Evolutionary conservation across 768 basidiomycete species (phyloP).

Genomic region (Boletus rex-veris): DNA sequence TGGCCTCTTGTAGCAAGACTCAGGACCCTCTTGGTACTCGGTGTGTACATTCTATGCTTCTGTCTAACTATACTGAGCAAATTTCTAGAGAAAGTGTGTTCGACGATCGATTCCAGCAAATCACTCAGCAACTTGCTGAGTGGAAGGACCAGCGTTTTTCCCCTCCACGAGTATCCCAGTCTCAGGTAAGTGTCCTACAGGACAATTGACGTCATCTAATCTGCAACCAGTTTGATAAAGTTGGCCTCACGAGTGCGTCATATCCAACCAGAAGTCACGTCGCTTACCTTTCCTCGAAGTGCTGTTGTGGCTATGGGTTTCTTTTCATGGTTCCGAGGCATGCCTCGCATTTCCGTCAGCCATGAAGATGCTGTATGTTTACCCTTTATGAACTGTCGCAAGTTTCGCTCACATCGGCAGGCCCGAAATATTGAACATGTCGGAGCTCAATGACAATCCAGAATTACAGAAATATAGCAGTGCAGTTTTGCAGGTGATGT

Average conservation of each 20-base stretch:
- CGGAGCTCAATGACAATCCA: slow-evolving; percentile 81
- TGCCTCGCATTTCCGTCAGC: slow-evolving; percentile 75
- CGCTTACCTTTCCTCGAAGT: slow-evolving; percentile 42
- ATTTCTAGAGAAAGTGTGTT: slow-evolving; percentile 50
- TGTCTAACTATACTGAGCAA: background rate
- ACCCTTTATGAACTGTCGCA: background rate
- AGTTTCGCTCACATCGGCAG: slow-evolving; percentile 37
- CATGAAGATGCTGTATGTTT: slow-evolving; percentile 69
- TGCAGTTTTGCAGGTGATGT: slow-evolving; percentile 77
- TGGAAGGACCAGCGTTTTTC: slow-evolving; percentile 78
- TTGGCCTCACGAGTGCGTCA: slow-evolving; percentile 71
- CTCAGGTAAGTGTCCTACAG: slow-evolving; percentile 45
- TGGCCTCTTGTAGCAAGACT: slow-evolving; percentile 49
- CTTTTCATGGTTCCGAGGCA: slow-evolving; percentile 72
- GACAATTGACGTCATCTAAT: slow-evolving; percentile 10
- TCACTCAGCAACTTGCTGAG: slow-evolving; percentile 55
- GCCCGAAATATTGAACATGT: slow-evolving; percentile 86
- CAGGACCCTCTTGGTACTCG: slow-evolving; percentile 61
- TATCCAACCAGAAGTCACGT: background rate
- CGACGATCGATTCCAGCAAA: slow-evolving; percentile 51
- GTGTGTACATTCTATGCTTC: slow-evolving; percentile 30
- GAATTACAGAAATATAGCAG: slow-evolving; percentile 81
- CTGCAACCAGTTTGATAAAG: slow-evolving; percentile 73
- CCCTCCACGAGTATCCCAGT: slow-evolving; percentile 83
- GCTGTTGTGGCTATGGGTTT: slow-evolving; percentile 76